A percentile compares a stretch with the other conserved stretches of the same genome.
These are phyloP conservation scores for Phytophthora agathidicida DNA, from an alignment of 352 stramenopile genomes.

Conservation along the genomic window DNA sequence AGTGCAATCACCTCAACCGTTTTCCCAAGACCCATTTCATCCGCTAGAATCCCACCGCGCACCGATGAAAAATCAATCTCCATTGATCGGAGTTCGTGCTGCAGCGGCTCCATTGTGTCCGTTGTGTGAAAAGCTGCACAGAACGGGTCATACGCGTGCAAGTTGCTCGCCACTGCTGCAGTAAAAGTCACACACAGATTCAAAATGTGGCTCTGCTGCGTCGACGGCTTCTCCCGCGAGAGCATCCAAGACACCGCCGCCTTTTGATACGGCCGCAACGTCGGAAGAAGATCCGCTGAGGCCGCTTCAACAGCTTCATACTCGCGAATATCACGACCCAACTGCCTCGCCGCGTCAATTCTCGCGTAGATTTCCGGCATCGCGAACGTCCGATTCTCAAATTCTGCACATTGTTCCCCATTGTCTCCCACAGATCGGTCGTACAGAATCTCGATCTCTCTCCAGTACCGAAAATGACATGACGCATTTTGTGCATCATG, in stretches of 20 bases:
- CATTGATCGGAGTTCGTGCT: conserved; percentile 17
- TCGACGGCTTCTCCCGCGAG: conserved; percentile 79
- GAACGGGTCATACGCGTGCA: conserved; percentile 47
- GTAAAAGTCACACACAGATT: conserved; percentile 24
- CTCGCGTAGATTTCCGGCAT: conserved; percentile 65
- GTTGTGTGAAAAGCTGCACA: conserved; percentile 33
- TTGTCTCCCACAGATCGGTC: conserved; percentile 29
- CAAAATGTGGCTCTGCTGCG: conserved; percentile 10
- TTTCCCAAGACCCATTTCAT: conserved; percentile 93
- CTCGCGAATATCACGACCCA: conserved; percentile 27
- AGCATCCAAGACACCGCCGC: conserved; percentile 96
- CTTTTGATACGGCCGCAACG: conserved; percentile 96
- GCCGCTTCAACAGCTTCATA: conserved; percentile 11
- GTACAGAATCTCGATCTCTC: conserved; percentile 63
- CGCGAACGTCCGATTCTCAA: conserved; percentile 37
- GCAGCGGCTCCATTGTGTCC: background rate
- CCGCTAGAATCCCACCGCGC: conserved; percentile 90
- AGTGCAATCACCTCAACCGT: conserved; percentile 84
- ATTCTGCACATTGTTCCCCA: background rate
- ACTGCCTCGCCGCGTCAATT: conserved; percentile 49
- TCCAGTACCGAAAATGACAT: conserved; percentile 55
- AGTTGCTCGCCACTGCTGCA: background rate
- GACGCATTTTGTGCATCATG: conserved; percentile 12
- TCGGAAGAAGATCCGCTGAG: conserved; percentile 62
- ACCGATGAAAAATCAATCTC: conserved; percentile 27